Conservation (phyloP, 371 early-diverging fungal genomes). For the Apophysomyces trapeziformis region DNA sequence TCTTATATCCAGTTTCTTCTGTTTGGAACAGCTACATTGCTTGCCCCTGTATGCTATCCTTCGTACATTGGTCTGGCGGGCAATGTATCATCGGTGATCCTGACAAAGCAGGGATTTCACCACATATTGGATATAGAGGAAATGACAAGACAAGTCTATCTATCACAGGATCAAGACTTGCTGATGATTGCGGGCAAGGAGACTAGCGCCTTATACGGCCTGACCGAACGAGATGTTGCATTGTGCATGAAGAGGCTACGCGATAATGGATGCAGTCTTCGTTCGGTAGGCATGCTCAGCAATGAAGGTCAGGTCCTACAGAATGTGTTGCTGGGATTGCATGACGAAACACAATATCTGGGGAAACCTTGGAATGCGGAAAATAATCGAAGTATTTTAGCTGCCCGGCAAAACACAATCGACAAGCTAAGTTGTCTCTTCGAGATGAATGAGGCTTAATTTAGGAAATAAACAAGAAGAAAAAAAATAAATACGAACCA, state of each 20-base stretch:
- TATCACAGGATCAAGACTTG: background rate
- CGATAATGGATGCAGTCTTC: background rate
- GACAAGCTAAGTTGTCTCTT: background rate
- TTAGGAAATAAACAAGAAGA: background rate
- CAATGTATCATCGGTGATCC: background rate
- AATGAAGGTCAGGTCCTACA: background rate
- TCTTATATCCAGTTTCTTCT: background rate
- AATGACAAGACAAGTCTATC: background rate
- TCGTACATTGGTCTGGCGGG: background rate
- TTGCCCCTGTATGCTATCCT: background rate
- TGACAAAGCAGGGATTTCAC: background rate
- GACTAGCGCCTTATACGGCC: background rate
- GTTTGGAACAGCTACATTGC: background rate
- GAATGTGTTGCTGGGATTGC: background rate
- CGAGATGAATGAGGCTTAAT: background rate
- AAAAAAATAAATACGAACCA: background rate
- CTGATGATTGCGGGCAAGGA: background rate
- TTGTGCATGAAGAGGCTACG: background rate
- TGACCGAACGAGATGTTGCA: background rate
- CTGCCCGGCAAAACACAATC: background rate
- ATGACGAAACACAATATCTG: background rate
- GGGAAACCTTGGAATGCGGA: background rate
- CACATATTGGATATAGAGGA: background rate
- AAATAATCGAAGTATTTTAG: background rate
- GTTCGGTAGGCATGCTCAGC: background rate